Conservation (phyloP, 495 filamentous ascomycete genomes). For the Aspergillus hancockii region DNA sequence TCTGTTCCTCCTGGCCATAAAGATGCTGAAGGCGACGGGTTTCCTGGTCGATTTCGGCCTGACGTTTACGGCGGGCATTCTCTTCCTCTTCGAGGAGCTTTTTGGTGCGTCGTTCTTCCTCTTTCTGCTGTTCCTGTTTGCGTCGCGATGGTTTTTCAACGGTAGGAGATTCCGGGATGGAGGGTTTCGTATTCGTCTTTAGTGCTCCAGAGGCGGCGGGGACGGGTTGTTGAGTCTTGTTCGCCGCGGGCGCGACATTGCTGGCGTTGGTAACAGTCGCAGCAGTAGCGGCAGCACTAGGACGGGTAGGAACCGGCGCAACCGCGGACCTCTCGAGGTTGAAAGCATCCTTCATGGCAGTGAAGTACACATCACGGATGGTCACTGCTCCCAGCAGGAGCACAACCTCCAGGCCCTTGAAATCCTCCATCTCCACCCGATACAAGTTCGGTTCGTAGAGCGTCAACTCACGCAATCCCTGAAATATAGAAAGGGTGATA, state of each 20-base stretch:
- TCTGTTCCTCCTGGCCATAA: constrained; percentile 62
- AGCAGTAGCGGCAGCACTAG: constrained; percentile 11
- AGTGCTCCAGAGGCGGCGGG: constrained; percentile 21
- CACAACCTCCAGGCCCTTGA: constrained; percentile 89
- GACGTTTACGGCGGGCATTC: constrained; percentile 59
- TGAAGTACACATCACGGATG: constrained; percentile 84
- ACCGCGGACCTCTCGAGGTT: constrained; percentile 60
- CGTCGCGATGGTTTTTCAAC: constrained; percentile 23
- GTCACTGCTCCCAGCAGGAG: constrained; percentile 79
- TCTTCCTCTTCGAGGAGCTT: constrained; percentile 80
- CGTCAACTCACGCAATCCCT: constrained; percentile 67
- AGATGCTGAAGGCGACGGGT: constrained; percentile 75
- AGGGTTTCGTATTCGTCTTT: constrained; percentile 18
- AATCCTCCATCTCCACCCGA: constrained; percentile 89
- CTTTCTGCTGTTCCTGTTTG: constrained; percentile 52
- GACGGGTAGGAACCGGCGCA: constrained; percentile 8
- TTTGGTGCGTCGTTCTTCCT: constrained; percentile 70
- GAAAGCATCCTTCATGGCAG: constrained; percentile 68
- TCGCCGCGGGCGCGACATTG: constrained; percentile 2
- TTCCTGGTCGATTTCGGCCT: constrained; percentile 78
- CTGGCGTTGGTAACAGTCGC: not conserved
- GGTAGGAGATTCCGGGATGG: constrained; percentile 3
- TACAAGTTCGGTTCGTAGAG: constrained; percentile 91
- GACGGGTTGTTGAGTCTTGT: constrained; percentile 1
- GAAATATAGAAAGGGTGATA: constrained; percentile 85